Conservation (phyloP, 352 stramenopile species). For the Phytopythium ostracodes region DNA sequence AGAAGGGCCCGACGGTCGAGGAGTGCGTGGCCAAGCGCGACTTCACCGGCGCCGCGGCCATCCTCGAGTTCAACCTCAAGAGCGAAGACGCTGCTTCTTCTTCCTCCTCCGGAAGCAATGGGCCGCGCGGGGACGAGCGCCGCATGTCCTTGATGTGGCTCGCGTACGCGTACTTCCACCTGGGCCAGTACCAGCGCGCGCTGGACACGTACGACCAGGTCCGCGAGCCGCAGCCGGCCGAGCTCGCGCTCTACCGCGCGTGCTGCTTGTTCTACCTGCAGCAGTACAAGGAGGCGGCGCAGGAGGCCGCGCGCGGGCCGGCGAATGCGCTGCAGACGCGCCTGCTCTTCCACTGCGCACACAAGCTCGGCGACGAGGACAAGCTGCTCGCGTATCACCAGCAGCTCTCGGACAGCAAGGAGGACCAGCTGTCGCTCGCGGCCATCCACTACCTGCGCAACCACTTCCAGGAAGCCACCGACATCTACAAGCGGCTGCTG, state of each 20-base stretch:
- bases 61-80: constrained; percentile 94
- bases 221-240: constrained; percentile 54
- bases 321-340: constrained; percentile 85
- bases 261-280: constrained; percentile 95
- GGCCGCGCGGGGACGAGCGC: constrained; percentile 41
- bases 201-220: constrained; percentile 90
- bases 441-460: constrained; percentile 95
- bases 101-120: constrained; percentile 7
- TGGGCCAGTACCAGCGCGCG: constrained; percentile 92
- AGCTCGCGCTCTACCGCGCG: constrained; percentile 87
- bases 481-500: constrained; percentile 96
- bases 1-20: constrained; percentile 72
- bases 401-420: constrained; percentile 88
- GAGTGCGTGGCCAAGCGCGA: constrained; percentile 83
- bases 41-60: constrained; percentile 92
- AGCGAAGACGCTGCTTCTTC: constrained; percentile 54
- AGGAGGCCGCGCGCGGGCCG: constrained; percentile 65
- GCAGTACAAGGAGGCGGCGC: constrained; percentile 86
- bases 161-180: constrained; percentile 93
- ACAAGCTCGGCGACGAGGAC: constrained; percentile 92
- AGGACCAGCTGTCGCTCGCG: constrained; percentile 95
- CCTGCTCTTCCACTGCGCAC: constrained; percentile 93
- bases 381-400: constrained; percentile 95
- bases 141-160: constrained; percentile 90
- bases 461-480: constrained; percentile 93